Evolutionary conservation across 75 land plant species (phyloP), one percentile per base, ranked within the genome.

Genomic region (Isoetes taiwanensis): DNA sequence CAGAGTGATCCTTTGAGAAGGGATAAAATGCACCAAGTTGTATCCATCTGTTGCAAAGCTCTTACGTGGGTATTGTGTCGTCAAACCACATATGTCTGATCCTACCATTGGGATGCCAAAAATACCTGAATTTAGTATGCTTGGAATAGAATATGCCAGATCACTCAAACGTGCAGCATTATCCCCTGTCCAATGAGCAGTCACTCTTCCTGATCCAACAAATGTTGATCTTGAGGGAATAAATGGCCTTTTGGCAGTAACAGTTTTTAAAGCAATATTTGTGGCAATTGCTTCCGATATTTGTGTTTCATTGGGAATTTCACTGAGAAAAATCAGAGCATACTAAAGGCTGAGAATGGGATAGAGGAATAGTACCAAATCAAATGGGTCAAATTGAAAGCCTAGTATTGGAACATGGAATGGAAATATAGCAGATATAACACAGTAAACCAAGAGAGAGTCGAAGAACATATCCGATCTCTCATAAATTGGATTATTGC

Each of bases 281-380:
- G 86, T 83, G 1, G 61, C 75, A 24, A 67, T 83, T 19, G 81
- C 57, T 60, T 83, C 87, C 5, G 82, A 43, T n/a, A n/a, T n/a
- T n/a, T n/a, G n/a, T n/a, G n/a, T n/a, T n/a, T n/a, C n/a, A n/a
- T n/a, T n/a, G n/a, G n/a, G n/a, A n/a, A n/a, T n/a, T n/a, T n/a
- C n/a, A n/a, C n/a, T n/a, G n/a, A n/a, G n/a, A n/a, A n/a, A n/a
- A n/a, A n/a, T n/a, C n/a, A n/a, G n/a, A n/a, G n/a, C n/a, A n/a
- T n/a, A n/a, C n/a, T n/a, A n/a, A n/a, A n/a, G n/a, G n/a, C n/a
- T n/a, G n/a, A n/a, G n/a, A n/a, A n/a, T n/a, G n/a, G n/a, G n/a
- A n/a, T n/a, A n/a, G n/a, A n/a, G n/a, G n/a, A n/a, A n/a, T n/a
- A n/a, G n/a, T n/a, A n/a, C n/a, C n/a, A n/a, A n/a, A n/a, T n/a